phyloP scores from a whole-genome alignment of 2,329 filamentous ascomycete genomes.

The Chaetomiaceae sp. region DNA sequence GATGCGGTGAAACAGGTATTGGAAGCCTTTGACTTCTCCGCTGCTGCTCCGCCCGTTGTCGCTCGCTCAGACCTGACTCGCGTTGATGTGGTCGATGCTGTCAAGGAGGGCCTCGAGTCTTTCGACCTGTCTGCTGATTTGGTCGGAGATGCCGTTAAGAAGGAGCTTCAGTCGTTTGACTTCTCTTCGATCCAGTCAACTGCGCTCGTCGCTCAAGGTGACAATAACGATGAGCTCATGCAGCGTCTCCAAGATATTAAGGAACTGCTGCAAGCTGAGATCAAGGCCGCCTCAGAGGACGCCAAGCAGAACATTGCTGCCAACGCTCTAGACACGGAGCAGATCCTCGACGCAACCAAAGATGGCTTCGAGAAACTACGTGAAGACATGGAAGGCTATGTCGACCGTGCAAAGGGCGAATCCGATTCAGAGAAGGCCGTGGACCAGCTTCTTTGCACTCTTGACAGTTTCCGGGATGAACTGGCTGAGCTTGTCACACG shows the following conservation, averaged over 20 bases:
- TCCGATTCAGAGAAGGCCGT: slow-evolving; percentile 75
- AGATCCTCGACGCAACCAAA: slow-evolving; percentile 81
- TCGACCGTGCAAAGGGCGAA: slow-evolving; percentile 65
- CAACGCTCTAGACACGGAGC: slow-evolving; percentile 77
- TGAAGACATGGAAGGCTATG: slow-evolving; percentile 73
- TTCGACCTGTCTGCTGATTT: slow-evolving; percentile 11
- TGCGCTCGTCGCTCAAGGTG: slow-evolving; percentile 38
- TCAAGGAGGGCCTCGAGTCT: slow-evolving; percentile 20
- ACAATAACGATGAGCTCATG: slow-evolving; percentile 47
- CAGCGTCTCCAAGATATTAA: slow-evolving; percentile 62
- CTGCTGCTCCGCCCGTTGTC: slow-evolving; percentile 13
- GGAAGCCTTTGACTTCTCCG: slow-evolving; percentile 32
- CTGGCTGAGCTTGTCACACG: slow-evolving; percentile 57
- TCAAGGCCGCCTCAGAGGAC: slow-evolving; percentile 56
- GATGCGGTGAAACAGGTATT: slow-evolving; percentile 17
- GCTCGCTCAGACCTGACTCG: slow-evolving; percentile 17
- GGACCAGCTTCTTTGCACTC: slow-evolving; percentile 59
- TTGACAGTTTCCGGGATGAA: slow-evolving; percentile 65
- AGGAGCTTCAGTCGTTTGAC: slow-evolving; percentile 31
- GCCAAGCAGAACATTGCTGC: slow-evolving; percentile 75
- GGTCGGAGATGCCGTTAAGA: slow-evolving; percentile 16
- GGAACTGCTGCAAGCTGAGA: slow-evolving; percentile 55
- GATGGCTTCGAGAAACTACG: slow-evolving; percentile 81
- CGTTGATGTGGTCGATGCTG: slow-evolving; percentile 23
- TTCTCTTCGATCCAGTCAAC: slow-evolving; percentile 15